Evolutionary conservation across 2,329 filamentous ascomycete genomes (phyloP), one percentile per base, ranked within the genome.

Genomic region (Arthrobotrys sinensis): DNA sequence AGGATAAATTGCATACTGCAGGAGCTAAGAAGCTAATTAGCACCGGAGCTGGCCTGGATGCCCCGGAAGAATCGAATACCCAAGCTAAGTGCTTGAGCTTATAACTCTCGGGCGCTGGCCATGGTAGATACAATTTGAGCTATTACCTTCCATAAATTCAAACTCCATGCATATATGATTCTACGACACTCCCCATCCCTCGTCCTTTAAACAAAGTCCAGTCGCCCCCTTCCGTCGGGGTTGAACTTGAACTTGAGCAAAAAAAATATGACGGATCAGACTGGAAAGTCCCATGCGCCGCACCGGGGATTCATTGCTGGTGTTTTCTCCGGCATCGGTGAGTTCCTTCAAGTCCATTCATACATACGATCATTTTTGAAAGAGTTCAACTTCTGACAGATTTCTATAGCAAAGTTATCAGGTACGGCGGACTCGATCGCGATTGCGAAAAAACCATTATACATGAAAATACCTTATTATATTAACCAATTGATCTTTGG

Each of bases 261-360:
- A 28, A 16, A 40, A n/a, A 36, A 57, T 45, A 77, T 80, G 69
- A 66, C 72, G 46, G 53, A 67, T 45, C 70, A 70, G 50, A 73
- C 69, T 21, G 82, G 81, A 14, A 66, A 80, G 4, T 80, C 82
- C 34, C 82, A 83, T 82, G 88, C 86, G 81, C 91, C 92, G 83
- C 98, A 97, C 87, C 94, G 93, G 82, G 96, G 95, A n/a, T 99
- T 98, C 83, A 93, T 97, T 32, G 96, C 93, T 0, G 96, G 96
- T n/a, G 90, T 97, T 5, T 97, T 97, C 83, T 97, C 93, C 43
- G 96, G 96, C 24, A 91, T 98, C 82, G 91, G 94, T 75, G 98
- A 98, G 86, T 86, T 97, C 14, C 38, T 11, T 52, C 24, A 46
- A 43, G 24, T 11, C 24, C 8, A 38, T 46, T 32, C 2, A n/a